These are phyloP conservation scores for Brassica nigra DNA, from an alignment of 345 rosid genomes.

Conservation along the genomic window DNA sequence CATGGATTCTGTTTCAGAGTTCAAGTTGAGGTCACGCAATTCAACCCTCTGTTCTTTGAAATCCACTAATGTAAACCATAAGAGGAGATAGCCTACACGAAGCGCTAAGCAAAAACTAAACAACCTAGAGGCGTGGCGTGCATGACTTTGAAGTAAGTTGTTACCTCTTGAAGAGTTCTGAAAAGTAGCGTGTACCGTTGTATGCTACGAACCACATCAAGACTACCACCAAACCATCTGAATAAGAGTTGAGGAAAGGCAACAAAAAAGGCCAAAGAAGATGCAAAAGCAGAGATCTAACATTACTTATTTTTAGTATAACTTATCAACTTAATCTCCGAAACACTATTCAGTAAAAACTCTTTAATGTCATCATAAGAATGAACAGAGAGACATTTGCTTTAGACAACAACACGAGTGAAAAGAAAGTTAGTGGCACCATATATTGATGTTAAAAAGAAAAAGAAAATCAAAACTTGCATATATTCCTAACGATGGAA, in stretches of 20 bases:
- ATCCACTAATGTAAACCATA: not conserved
- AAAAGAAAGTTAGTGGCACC: not conserved
- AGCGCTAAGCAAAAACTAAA: not conserved
- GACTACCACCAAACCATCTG: constrained; percentile 80
- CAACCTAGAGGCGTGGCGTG: not conserved
- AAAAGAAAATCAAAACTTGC: constrained; percentile 7
- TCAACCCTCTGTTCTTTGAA: constrained; percentile 8
- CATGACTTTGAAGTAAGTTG: not conserved
- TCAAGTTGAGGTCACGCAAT: constrained; percentile 1
- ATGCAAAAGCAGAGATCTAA: constrained; percentile 16
- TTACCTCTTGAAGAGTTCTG: constrained; percentile 67
- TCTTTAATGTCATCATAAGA: not conserved
- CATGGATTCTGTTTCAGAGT: not conserved
- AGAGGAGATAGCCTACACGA: not conserved
- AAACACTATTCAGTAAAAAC: not conserved
- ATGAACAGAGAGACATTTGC: not conserved
- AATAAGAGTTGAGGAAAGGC: constrained; percentile 48
- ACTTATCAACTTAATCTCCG: not conserved
- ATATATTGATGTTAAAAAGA: constrained; percentile 1
- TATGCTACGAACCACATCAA: constrained; percentile 83
- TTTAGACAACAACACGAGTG: constrained; percentile 3
- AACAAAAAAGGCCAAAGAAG: constrained; percentile 6
- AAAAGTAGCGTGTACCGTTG: constrained; percentile 66
- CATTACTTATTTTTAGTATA: not conserved
- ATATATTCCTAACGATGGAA: not conserved